phyloP scores from a whole-genome alignment of 1,284 basidiomycete genomes.

The Rhodotorula sp. region DNA sequence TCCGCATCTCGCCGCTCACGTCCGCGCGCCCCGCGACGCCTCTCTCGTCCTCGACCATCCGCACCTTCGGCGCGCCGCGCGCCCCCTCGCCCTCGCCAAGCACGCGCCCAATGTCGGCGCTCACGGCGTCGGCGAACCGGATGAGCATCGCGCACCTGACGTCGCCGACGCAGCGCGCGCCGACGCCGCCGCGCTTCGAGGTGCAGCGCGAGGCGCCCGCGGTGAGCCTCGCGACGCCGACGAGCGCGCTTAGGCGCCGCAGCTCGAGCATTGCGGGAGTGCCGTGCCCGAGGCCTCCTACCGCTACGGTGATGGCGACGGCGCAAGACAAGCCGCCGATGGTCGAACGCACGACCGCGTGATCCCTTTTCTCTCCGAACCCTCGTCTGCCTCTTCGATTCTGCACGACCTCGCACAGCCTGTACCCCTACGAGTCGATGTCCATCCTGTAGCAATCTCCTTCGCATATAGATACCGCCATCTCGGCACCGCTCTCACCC shows the following conservation, averaged over 20 bases:
- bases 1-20: background rate
- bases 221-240: background rate
- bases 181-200: conserved; percentile 1
- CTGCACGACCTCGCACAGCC: background rate
- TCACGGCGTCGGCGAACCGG: conserved; percentile 9
- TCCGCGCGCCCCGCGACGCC: background rate
- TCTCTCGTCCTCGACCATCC: background rate
- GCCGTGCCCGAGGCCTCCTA: background rate
- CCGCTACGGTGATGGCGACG: background rate
- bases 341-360: background rate
- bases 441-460: too few relatives aligned
- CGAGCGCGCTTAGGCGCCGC: background rate
- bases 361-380: background rate
- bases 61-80: background rate
- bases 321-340: background rate
- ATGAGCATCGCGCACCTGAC: conserved; percentile 25
- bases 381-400: background rate
- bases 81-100: background rate
- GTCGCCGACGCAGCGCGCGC: background rate
- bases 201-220: background rate
- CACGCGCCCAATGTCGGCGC: conserved; percentile 1
- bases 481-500: too few relatives aligned
- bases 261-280: background rate
- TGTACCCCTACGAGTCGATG: background rate
- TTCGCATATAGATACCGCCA: too few relatives aligned